phyloP scores from a whole-genome alignment of 208 protist genomes.

The Tritrichomonas musculus region DNA sequence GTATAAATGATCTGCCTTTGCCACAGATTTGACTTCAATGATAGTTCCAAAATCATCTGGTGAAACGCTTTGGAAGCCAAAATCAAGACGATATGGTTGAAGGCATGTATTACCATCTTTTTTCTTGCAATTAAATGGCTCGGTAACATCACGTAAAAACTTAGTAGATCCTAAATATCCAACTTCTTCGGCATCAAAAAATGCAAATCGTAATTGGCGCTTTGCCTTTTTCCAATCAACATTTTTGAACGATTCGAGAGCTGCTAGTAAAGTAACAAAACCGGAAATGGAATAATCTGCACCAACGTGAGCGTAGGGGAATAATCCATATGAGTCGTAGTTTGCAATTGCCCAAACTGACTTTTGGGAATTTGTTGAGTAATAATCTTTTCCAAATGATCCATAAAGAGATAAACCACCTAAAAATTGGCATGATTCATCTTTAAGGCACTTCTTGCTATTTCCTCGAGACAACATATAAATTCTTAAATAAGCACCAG shows the following conservation, averaged over 20 bases:
- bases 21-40: background rate
- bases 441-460: background rate
- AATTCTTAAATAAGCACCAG: background rate
- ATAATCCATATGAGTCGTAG: background rate
- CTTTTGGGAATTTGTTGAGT: no score
- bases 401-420: background rate
- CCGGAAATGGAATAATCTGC: conserved; percentile 27
- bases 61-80: background rate
- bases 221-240: background rate
- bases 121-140: background rate
- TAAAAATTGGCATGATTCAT: background rate
- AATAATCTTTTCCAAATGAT: background rate
- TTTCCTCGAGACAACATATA: background rate
- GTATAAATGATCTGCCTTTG: background rate
- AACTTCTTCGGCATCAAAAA: conserved; percentile 11
- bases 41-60: background rate
- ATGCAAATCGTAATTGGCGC: background rate
- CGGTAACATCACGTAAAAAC: background rate
- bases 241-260: background rate
- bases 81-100: background rate
- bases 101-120: background rate
- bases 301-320: background rate
- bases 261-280: background rate
- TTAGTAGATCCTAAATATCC: background rate
- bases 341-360: background rate